These are phyloP conservation scores for Emmonsia crescens DNA, from an alignment of 2,329 filamentous ascomycete species.

Conservation along the genomic window DNA sequence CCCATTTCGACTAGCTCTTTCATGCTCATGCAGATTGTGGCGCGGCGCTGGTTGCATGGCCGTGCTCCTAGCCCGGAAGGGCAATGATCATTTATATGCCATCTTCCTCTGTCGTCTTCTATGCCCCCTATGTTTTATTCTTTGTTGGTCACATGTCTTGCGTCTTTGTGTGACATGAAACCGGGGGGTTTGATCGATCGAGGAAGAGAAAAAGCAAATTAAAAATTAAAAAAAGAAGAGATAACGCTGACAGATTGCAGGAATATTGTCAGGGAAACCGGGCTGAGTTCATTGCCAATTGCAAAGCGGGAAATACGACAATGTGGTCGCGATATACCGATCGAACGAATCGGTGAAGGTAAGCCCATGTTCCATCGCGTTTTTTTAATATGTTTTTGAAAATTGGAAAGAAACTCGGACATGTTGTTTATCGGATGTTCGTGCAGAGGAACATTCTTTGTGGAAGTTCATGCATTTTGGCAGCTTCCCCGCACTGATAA, in stretches of 20 bases:
- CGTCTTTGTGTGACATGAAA: not conserved
- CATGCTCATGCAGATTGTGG: not conserved
- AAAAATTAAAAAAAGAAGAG: not conserved
- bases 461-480: not conserved
- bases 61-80: not conserved
- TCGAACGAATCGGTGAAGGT: constrained; percentile 47
- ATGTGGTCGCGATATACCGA: constrained; percentile 47
- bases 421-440: not conserved
- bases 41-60: not conserved
- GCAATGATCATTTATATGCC: not conserved
- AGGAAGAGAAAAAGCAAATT: not conserved
- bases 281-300: constrained; percentile 45
- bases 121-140: not conserved
- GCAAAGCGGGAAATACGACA: constrained; percentile 45
- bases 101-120: not conserved
- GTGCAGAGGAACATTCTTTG: not conserved
- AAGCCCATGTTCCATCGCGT: not conserved
- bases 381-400: not conserved
- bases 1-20: not conserved
- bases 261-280: constrained; percentile 45
- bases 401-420: no score
- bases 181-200: not conserved
- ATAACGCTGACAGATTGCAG: constrained; percentile 18
- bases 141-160: not conserved
- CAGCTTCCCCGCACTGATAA: not conserved